Conservation (phyloP, 2,329 filamentous ascomycete species). For the Biscogniauxia mediterranea region DNA sequence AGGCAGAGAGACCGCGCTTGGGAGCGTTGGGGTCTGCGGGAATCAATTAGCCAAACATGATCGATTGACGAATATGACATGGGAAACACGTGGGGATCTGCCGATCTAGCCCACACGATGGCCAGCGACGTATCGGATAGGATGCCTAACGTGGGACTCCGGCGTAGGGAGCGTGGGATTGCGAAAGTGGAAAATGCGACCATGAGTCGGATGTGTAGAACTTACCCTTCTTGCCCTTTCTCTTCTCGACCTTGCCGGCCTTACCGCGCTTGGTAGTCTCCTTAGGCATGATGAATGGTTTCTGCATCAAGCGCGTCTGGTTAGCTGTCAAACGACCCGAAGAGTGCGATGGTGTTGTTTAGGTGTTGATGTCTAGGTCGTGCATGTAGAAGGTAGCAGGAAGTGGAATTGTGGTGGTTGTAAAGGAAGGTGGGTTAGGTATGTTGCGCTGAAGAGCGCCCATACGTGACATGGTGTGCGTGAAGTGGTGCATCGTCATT, state of each 20-base stretch:
- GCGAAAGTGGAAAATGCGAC: background rate
- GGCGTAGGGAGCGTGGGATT: background rate
- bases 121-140: background rate
- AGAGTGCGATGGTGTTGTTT: background rate
- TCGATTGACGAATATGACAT: background rate
- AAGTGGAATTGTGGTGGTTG: no score
- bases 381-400: no score
- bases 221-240: conserved; percentile 60
- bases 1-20: conserved; percentile 98
- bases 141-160: background rate
- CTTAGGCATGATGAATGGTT: conserved; percentile 55
- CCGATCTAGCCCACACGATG: background rate
- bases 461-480: no score
- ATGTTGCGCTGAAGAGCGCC: no score
- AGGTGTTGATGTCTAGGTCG: no score
- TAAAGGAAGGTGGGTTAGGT: no score
- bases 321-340: conserved; percentile 21
- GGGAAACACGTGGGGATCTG: background rate
- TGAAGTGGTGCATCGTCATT: no score
- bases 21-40: conserved; percentile 86
- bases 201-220: conserved; percentile 9
- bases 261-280: conserved; percentile 53
- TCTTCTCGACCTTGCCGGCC: conserved; percentile 53
- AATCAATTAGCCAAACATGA: conserved; percentile 11
- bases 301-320: conserved; percentile 22